Base-by-base conservation (phyloP, 768 basidiomycete species). In the Cystobasidium tubakii region DNA sequence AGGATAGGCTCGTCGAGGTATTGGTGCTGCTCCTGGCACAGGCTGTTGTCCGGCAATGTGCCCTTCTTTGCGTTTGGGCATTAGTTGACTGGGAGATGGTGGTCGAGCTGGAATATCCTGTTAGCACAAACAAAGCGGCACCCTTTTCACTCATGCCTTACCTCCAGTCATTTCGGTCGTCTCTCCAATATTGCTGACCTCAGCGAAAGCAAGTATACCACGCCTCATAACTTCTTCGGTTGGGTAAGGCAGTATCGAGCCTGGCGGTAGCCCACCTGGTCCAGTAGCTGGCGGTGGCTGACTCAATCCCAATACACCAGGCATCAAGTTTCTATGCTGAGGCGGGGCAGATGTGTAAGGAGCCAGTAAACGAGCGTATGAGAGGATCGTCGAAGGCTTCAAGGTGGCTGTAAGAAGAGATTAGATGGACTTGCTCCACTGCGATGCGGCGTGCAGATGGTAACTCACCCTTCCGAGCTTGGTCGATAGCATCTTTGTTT, bases 291-390 rank as follows among this genome's bases (percentile, higher is more conserved):
- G 75, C 25, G 62, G 55, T 43, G 67, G 42, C 33, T 60, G 42
- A 17, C 36, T 54, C 19, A 57, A 55, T 6, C 62, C 57, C 6
- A 57, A 39, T 0, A 39, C 31, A 4, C 46, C 66, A 12, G 42
- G 36, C n/a, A 43, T 21, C 15, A 46, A 7, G 17, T 43, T 17
- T 31, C 34, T 55, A 19, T 42, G 33, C 25, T 36, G 50, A 1
- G 77, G 77, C n/a, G 77, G 77, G 0, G 77, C 77, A 6, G 73
- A 75, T 0, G 76, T 77, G 43, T 75, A 78, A 1, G 77, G 77
- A 17, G 77, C 76, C 25, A 78, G 57, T 10, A 78, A 43, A 6
- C 75, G 57, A 3, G 75, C 77, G 73, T 78, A 78, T 7, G 75
- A 73, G 10, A 78, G 67, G 3, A 78, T 53, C 0, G 54, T 53